Percentiles rank a stretch among this genome's conserved stretches.
Evolutionary conservation across 2,329 filamentous ascomycete genomes (phyloP).

Genomic region (Xylaria sp.): DNA sequence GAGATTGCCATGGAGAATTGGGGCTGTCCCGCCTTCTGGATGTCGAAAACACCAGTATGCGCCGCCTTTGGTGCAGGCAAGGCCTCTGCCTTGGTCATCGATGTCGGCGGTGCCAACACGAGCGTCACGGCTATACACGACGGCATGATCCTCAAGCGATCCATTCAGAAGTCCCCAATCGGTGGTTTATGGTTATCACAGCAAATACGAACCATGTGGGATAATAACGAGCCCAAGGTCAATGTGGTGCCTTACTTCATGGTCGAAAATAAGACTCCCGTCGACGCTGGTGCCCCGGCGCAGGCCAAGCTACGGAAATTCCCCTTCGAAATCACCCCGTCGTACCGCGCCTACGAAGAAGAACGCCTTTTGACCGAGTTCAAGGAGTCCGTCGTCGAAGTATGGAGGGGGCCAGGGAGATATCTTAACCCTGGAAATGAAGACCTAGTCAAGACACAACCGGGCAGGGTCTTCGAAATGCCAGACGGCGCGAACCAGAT

Average conservation of each 20-base stretch:
- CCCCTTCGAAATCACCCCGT: constrained; percentile 68
- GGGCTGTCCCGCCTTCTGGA: constrained; percentile 94
- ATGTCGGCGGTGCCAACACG: constrained; percentile 43
- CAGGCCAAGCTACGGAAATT: constrained; percentile 81
- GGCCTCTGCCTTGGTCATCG: constrained; percentile 83
- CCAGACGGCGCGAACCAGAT: constrained; percentile 96
- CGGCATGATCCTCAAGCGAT: constrained; percentile 92
- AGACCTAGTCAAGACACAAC: constrained; percentile 77
- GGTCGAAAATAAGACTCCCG: constrained; percentile 85
- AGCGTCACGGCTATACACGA: constrained; percentile 80
- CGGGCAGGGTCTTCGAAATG: constrained; percentile 93
- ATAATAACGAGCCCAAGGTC: constrained; percentile 73
- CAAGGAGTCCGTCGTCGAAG: constrained; percentile 96
- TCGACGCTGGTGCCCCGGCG: constrained; percentile 84
- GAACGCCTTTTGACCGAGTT: constrained; percentile 94
- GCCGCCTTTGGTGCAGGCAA: constrained; percentile 94
- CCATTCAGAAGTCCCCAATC: constrained; percentile 84
- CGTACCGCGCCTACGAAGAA: constrained; percentile 86
- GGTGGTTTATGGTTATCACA: constrained; percentile 91
- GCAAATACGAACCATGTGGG: constrained; percentile 86
- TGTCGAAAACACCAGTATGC: constrained; percentile 88
- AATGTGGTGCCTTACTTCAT: constrained; percentile 87
- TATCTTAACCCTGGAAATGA: constrained; percentile 75
- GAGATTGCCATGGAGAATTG: constrained; percentile 98
- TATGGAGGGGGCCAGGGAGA: constrained; percentile 84